Evolutionary conservation across 202 grass and related monocot species (phyloP).

Genomic region (Saccharum hybrid): DNA sequence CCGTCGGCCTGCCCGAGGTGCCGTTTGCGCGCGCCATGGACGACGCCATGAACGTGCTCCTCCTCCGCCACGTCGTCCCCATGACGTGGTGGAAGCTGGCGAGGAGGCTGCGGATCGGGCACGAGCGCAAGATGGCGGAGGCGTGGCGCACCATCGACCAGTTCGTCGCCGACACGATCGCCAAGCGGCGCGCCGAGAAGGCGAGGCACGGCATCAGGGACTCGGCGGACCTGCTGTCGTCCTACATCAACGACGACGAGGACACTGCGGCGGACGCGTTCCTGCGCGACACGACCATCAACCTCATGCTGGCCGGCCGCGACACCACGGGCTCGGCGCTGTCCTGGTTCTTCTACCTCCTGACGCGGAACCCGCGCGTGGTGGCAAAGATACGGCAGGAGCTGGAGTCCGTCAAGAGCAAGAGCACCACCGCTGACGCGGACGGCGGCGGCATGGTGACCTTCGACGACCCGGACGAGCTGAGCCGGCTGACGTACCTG

Average conservation of each 20-base stretch:
- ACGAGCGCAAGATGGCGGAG: conserved; percentile 56
- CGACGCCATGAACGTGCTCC: conserved; percentile 66
- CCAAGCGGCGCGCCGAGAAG: too few relatives aligned
- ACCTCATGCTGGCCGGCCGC: conserved; percentile 77
- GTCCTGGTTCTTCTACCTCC: conserved; percentile 84
- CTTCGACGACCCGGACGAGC: conserved; percentile 61
- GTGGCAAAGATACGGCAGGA: conserved; percentile 55
- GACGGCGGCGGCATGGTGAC: conserved; percentile 37
- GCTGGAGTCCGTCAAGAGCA: conserved; percentile 45
- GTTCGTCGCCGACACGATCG: conserved; percentile 69
- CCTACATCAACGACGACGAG: conserved; percentile 66
- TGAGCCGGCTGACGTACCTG: conserved; percentile 54
- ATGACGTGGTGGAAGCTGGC: conserved; percentile 63
- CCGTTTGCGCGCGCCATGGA: conserved; percentile 74
- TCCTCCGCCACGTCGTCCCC: conserved; percentile 60
- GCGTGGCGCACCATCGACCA: conserved; percentile 62
- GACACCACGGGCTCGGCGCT: conserved; percentile 80
- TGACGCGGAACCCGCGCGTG: conserved; percentile 53
- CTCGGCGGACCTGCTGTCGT: conserved; percentile 66
- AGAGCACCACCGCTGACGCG: neutral
- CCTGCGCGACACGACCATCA: conserved; percentile 76
- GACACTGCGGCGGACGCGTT: conserved; percentile 43
- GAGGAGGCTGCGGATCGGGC: conserved; percentile 46
- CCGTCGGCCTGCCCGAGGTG: conserved; percentile 40
- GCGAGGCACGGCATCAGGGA: neutral